A percentile compares a stretch with the other conserved stretches of the same genome.
Evolutionary conservation across 2,329 filamentous ascomycete genomes (phyloP).

Genomic region (Xylariaceae sp.): DNA sequence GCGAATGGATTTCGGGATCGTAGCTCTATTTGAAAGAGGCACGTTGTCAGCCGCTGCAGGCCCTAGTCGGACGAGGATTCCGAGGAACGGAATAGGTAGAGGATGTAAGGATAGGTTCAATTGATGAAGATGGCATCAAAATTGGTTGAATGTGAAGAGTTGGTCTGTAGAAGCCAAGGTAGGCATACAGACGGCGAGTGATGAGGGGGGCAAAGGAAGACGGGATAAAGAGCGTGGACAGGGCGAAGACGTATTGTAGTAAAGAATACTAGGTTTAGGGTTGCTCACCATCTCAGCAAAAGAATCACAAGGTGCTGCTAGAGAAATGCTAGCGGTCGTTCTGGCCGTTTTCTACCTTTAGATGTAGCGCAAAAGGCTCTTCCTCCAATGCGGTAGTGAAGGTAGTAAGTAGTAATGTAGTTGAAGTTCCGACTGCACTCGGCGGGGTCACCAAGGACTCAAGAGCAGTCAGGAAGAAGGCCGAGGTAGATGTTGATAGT

Average conservation of each 20-base stretch:
- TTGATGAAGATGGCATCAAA: slow-evolving; percentile 6
- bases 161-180: neutral
- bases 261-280: slow-evolving; percentile 10
- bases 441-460: slow-evolving; percentile 18
- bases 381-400: slow-evolving; percentile 13
- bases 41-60: slow-evolving; percentile 20
- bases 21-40: slow-evolving; percentile 47
- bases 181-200: slow-evolving; percentile 2
- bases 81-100: neutral
- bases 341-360: slow-evolving; percentile 8
- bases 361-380: slow-evolving; percentile 13
- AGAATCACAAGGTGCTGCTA: neutral
- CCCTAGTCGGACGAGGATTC: neutral
- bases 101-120: slow-evolving; percentile 7
- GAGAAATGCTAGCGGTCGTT: neutral
- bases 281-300: neutral
- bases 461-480: slow-evolving; percentile 4
- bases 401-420: slow-evolving; percentile 13
- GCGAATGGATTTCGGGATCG: slow-evolving; percentile 54
- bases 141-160: slow-evolving; percentile 5
- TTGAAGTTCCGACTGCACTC: slow-evolving; percentile 15
- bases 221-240: slow-evolving; percentile 2
- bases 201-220: slow-evolving; percentile 8
- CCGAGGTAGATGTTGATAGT: slow-evolving; percentile 5
- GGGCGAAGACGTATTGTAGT: slow-evolving; percentile 5